Percentiles rank a stretch among this genome's conserved stretches.
phyloP scores from a whole-genome alignment of 1,139 yeast species.

The Blastobotrys serpentis region DNA sequence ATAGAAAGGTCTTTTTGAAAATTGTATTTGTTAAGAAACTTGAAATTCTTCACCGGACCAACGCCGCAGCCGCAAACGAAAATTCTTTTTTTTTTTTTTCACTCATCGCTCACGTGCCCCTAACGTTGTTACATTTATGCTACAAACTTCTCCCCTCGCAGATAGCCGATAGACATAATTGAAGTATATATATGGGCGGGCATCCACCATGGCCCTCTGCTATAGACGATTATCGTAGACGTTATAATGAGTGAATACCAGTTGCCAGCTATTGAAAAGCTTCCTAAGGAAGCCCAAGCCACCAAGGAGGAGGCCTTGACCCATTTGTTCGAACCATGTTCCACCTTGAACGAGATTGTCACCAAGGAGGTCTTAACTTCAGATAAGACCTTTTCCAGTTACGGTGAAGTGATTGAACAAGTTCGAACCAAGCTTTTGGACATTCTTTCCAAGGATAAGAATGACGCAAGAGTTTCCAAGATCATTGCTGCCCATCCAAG shows the following conservation, averaged over 20 bases:
- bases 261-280: conserved; percentile 24
- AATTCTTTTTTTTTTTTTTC: not conserved
- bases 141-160: conserved; percentile 1
- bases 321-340: conserved; percentile 68
- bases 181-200: no score
- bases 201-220: no score
- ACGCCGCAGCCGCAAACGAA: conserved; percentile 2
- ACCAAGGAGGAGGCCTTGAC: conserved; percentile 45
- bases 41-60: not conserved
- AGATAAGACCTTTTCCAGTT: conserved; percentile 32
- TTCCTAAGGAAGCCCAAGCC: conserved; percentile 24
- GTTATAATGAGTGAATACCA: conserved; percentile 19
- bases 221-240: no score
- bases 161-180: conserved; percentile 9
- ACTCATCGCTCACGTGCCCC: not conserved
- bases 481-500: conserved; percentile 85
- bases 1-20: conserved; percentile 3
- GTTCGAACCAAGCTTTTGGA: conserved; percentile 44
- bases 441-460: conserved; percentile 34
- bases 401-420: conserved; percentile 52
- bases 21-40: not conserved
- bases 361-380: conserved; percentile 36
- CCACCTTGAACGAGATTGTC: conserved; percentile 48
- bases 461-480: conserved; percentile 31
- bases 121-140: not conserved